A percentile compares a stretch with the other conserved stretches of the same genome.
Conservation (phyloP, 495 filamentous ascomycete species). For the Podospora pseudopauciseta region DNA sequence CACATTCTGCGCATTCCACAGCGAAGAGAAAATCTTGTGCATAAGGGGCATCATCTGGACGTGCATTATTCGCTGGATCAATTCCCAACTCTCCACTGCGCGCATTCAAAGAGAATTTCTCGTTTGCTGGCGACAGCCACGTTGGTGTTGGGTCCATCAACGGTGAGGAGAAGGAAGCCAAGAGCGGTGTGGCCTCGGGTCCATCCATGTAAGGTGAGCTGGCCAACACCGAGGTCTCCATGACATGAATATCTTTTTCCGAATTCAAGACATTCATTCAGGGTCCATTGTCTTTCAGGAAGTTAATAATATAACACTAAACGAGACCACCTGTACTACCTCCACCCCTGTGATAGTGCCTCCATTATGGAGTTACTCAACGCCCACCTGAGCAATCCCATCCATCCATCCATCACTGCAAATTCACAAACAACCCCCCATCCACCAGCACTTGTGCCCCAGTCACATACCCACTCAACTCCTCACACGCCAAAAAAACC, state of each 20-base stretch:
- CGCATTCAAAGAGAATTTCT: not conserved
- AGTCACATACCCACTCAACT: slow-evolving; percentile 74
- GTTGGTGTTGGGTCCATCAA: not conserved
- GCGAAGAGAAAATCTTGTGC: not conserved
- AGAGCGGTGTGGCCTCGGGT: not conserved
- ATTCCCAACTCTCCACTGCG: not conserved
- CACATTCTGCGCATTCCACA: not conserved
- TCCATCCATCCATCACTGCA: slow-evolving; percentile 40
- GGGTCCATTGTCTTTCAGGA: too few relatives aligned
- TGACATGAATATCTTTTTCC: not conserved
- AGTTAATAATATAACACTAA: not conserved
- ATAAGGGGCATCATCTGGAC: not conserved
- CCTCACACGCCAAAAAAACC: slow-evolving; percentile 78
- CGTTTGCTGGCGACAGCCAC: not conserved
- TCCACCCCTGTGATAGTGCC: not conserved
- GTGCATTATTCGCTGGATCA: not conserved
- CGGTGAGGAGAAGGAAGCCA: not conserved
- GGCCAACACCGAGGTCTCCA: not conserved
- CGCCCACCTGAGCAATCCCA: too few relatives aligned
- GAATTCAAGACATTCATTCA: too few relatives aligned
- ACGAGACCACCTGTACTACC: not conserved
- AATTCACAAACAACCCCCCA: slow-evolving; percentile 65
- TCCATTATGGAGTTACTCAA: not conserved
- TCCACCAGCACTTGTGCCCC: slow-evolving; percentile 84
- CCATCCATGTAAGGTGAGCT: not conserved